These are phyloP conservation scores for Polytolypa hystricis DNA, from an alignment of 2,329 filamentous ascomycete species.

Conservation along the genomic window DNA sequence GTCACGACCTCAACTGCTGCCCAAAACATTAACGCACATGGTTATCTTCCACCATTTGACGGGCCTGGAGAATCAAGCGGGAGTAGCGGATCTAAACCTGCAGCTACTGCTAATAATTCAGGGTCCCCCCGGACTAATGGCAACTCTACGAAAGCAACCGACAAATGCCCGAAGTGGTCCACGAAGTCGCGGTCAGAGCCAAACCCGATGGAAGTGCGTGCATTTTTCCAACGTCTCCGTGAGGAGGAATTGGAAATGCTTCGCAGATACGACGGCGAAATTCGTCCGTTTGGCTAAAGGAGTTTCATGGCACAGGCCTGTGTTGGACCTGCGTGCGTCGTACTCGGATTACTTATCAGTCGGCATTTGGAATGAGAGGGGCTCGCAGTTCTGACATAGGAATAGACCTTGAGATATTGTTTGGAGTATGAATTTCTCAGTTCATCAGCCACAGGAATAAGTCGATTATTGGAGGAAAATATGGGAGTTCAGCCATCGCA, in stretches of 20 bases:
- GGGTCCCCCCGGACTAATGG: too few species aligned
- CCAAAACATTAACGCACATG: slow-evolving; percentile 22
- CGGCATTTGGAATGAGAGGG: too few species aligned
- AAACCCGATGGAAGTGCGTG: slow-evolving; percentile 14
- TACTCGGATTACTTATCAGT: too few species aligned
- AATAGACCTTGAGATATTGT: too few species aligned
- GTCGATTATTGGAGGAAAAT: too few species aligned
- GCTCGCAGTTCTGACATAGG: too few species aligned
- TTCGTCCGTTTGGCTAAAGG: slow-evolving; percentile 7
- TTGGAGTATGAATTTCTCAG: too few species aligned
- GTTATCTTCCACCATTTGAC: slow-evolving; percentile 20
- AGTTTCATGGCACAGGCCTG: neutral
- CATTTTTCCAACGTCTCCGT: slow-evolving; percentile 16
- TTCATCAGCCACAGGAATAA: too few species aligned
- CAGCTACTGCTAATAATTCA: slow-evolving; percentile 2
- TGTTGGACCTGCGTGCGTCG: too few species aligned
- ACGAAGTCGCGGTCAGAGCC: slow-evolving; percentile 10
- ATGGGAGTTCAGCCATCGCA: too few species aligned
- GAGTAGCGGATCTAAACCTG: neutral
- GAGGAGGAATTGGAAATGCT: slow-evolving; percentile 17
- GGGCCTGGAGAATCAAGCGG: slow-evolving; percentile 15
- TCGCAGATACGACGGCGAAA: slow-evolving; percentile 11
- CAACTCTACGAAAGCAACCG: neutral
- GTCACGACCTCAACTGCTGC: slow-evolving; percentile 18
- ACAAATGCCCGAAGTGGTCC: neutral